Evolutionary conservation across 106 monocot species (phyloP).

Genomic region (Dioscorea zingiberensis): DNA sequence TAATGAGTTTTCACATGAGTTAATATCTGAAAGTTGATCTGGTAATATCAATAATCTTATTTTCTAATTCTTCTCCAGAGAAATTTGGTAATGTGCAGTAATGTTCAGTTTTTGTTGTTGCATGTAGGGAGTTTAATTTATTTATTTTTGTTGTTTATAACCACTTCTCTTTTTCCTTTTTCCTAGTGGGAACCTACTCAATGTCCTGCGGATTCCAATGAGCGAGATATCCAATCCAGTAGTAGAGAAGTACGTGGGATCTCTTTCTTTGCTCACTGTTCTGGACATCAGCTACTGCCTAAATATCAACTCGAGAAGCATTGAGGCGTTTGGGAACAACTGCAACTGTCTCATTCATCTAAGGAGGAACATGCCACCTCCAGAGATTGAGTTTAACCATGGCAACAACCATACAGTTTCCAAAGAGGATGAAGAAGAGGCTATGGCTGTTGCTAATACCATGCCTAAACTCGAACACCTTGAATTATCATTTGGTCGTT

Average conservation of each 20-base stretch:
- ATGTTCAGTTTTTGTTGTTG: too few relatives aligned
- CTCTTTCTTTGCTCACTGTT: conserved; percentile 15
- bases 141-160: too few relatives aligned
- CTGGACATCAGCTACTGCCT: conserved; percentile 62
- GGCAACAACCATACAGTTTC: neutral
- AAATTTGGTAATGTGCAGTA: too few relatives aligned
- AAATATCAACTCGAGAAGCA: conserved; percentile 40
- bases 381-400: neutral
- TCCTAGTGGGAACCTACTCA: conserved; percentile 10
- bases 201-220: conserved; percentile 51
- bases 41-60: too few relatives aligned
- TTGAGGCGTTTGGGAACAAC: conserved; percentile 30
- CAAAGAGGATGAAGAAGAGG: conserved; percentile 13
- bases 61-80: too few relatives aligned
- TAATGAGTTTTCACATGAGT: too few relatives aligned
- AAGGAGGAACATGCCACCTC: conserved; percentile 44
- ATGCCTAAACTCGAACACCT: conserved; percentile 42
- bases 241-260: conserved; percentile 13
- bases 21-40: too few relatives aligned
- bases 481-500: conserved; percentile 46
- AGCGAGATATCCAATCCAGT: conserved; percentile 34
- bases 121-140: too few relatives aligned
- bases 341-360: conserved; percentile 43
- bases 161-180: neutral
- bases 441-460: conserved; percentile 30